Base-by-base conservation (phyloP, 495 filamentous ascomycete species). In the Aspergillus biplanus region DNA sequence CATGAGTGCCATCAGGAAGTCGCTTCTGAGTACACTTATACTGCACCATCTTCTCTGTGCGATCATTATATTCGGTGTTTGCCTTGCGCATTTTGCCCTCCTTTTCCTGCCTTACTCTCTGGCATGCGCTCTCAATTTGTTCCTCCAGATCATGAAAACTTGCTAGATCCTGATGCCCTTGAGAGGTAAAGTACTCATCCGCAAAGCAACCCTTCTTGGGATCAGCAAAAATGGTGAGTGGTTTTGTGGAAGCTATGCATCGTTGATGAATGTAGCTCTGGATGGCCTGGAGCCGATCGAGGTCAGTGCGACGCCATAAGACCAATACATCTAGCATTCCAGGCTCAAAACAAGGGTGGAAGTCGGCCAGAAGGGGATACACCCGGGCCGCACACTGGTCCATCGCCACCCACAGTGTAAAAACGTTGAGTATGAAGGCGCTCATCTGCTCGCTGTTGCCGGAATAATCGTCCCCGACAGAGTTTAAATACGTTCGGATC, bases 371-470 rank as follows among this genome's bases (percentile, higher is more conserved):
- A 9, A 90, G 55, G 3, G 78, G 71, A 59, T 75, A 75, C 0
- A 62, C 59, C 1, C 59, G 39, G 5, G 78, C 75, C 0, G 83
- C 82, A 15, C 73, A 74, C 42, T 74, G 80, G 65, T 91, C 88
- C 59, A 79, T 70, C 21, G 79, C 78, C 16, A 87, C 65, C 87
- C 88, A 91, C 0, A 89, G 62, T 15, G 89, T 83, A 62, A 89
- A 73, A 8, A 83, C 65, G 0, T 75, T 85, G 16, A 91, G 72
- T 2, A 86, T 60, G 78, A 89, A 85, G 0, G 82, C 39, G 7
- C 87, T 89, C 15, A 81, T 71, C 4, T 73, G 71, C 62, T 84
- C 85, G 0, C 58, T 55, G 59, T 84, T 75, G 4, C 57, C 65
- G 8, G 80, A 72, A 64, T 87, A 88, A 7, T 70, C 67, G 15